Evolutionary conservation across 306 rosid species (phyloP).

Genomic region (Mimosa bimucronata): DNA sequence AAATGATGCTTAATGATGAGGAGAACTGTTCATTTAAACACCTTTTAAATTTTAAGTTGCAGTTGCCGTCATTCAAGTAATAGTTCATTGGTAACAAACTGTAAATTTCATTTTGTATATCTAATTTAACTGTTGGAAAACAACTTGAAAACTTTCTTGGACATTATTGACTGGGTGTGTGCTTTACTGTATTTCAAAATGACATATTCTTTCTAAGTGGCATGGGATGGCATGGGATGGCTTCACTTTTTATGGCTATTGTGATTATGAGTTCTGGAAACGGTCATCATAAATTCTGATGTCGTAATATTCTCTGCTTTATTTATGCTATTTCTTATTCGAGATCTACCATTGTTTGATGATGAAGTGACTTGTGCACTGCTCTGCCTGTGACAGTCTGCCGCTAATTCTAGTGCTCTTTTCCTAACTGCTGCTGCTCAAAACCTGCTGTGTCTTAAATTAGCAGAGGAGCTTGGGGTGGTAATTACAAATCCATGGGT

Average conservation of each 20-base stretch:
- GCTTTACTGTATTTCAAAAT: not conserved
- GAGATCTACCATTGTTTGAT: constrained; percentile 31
- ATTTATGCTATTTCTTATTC: constrained; percentile 17
- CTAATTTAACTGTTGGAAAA: constrained; percentile 13
- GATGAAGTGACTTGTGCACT: constrained; percentile 47
- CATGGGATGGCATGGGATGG: not conserved
- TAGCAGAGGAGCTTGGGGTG: constrained; percentile 92
- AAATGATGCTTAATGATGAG: not conserved
- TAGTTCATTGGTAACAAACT: not conserved
- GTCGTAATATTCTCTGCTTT: constrained; percentile 10
- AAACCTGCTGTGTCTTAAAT: constrained; percentile 82
- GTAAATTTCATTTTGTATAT: not conserved
- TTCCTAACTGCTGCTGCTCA: constrained; percentile 99
- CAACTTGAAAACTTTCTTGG: constrained; percentile 1
- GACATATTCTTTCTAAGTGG: not conserved
- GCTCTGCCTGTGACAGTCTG: constrained; percentile 63
- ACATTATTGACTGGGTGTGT: constrained; percentile 18
- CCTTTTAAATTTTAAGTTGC: not conserved
- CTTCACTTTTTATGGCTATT: constrained; percentile 1
- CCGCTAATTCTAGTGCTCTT: constrained; percentile 96
- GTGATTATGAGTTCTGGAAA: not conserved
- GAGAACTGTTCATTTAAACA: not conserved
- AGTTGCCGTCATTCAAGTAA: not conserved
- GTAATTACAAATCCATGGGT: constrained; percentile 82
- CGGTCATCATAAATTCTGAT: constrained; percentile 10